Evolutionary conservation across 768 basidiomycete genomes (phyloP), one percentile per base, ranked within the genome.

Genomic region (Leccinum imitatum): DNA sequence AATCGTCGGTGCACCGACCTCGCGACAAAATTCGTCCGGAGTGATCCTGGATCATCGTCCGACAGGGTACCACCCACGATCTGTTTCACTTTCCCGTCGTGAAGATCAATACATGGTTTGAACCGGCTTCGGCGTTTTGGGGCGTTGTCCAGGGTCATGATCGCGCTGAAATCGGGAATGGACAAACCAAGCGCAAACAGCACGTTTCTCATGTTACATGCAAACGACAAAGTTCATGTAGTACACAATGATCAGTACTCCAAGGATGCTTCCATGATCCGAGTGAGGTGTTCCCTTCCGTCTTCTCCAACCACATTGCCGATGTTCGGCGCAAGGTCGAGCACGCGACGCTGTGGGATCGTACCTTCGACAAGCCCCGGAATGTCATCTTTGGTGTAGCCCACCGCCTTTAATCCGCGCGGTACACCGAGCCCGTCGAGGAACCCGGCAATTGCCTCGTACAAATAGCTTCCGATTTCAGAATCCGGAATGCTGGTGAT

Each of bases 41-140:
- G 79, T 44, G 70, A 71, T 23, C 79, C 76, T 7, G 89, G 84
- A 35, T 82, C 71, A 23, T 73, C 66, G 54, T 93, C 89, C 19
- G 90, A 91, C 31, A 99, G 81, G 4, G 94, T 95, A 4, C 95
- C 93, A 47, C 97, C 97, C 14, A 99, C 92, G 57, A 99, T 98
- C 76, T 99, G 97, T 76, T 98, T 98, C 59, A 99, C 97, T 67
- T 93, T 82, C 6, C 97, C 97, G 60, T 88, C 83, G 76, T 99
- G 97, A 15, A 99, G 83, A 75, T 99, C 97, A 67, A 99, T 98
- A 72, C 97, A 99, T 19, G 97, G 97, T 58, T 89, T 82, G 78
- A 97, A 96, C 52, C 82, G 72, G 67, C 81, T 84, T 55, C 65
- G 68, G 25, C 69, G 67, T 59, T 46, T 65, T 55, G 46, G 50